phyloP scores from a whole-genome alignment of 164 flowering plant species.

The Liquidambar formosana region DNA sequence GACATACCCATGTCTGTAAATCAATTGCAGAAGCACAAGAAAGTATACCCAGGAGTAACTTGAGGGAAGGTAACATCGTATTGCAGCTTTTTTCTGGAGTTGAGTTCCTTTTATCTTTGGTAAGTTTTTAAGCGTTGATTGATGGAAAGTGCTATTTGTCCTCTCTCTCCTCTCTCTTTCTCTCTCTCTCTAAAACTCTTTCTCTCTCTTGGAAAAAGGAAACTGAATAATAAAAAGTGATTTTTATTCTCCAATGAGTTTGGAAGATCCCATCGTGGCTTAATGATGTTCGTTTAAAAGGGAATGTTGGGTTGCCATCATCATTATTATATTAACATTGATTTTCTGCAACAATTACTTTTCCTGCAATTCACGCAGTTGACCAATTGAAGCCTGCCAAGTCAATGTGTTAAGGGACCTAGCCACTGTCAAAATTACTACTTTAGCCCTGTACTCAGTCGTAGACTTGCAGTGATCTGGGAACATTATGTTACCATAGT shows the following conservation, averaged over 20 bases:
- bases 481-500: too few species aligned
- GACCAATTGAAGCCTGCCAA: too few species aligned
- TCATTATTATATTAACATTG: neutral
- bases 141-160: constrained; percentile 20
- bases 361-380: too few species aligned
- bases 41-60: constrained; percentile 7
- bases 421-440: too few species aligned
- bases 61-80: constrained; percentile 12
- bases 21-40: constrained; percentile 11
- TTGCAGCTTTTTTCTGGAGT: neutral
- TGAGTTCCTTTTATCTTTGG: neutral
- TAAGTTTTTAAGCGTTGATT: neutral
- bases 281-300: constrained; percentile 17
- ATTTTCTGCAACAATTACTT: too few species aligned
- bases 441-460: too few species aligned
- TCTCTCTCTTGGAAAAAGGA: constrained; percentile 11
- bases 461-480: too few species aligned
- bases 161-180: too few species aligned
- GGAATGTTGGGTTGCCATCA: neutral
- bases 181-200: too few species aligned
- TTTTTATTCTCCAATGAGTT: constrained; percentile 49
- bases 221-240: constrained; percentile 3
- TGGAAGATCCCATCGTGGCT: constrained; percentile 55
- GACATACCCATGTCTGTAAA: constrained; percentile 25
- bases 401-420: too few species aligned